Percentiles rank a stretch among this genome's conserved stretches.
phyloP scores from a whole-genome alignment of 139 green algal species.

The Chlorella sp. region DNA sequence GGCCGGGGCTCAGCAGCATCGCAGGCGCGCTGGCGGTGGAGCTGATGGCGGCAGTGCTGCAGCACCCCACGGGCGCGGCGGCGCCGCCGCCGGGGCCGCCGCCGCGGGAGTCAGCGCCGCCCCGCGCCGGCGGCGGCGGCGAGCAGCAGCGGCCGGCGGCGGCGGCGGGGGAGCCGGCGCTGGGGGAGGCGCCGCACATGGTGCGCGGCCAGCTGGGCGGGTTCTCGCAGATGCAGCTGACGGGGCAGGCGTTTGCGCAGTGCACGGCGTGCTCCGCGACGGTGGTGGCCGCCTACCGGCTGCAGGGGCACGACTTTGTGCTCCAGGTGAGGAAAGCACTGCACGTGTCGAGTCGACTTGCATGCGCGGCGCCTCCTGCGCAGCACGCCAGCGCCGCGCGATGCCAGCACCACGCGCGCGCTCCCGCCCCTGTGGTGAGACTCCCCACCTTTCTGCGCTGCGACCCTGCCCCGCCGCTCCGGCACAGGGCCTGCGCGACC shows the following conservation, averaged over 20 bases:
- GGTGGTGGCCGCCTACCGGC: conserved; percentile 71
- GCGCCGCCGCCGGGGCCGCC: conserved; percentile 43
- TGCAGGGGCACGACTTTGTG: conserved; percentile 62
- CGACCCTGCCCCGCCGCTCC: too few relatives aligned
- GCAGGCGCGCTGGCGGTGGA: conserved; percentile 90
- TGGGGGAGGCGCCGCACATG: conserved; percentile 75
- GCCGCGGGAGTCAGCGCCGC: too few relatives aligned
- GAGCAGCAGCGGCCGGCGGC: background rate
- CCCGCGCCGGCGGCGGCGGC: background rate
- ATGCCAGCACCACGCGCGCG: too few relatives aligned
- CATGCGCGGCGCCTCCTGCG: too few relatives aligned
- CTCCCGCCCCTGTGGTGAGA: too few relatives aligned
- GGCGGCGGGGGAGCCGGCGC: conserved; percentile 30
- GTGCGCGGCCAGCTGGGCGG: conserved; percentile 43
- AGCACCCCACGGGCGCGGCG: conserved; percentile 63
- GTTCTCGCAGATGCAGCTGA: conserved; percentile 64
- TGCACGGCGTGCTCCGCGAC: conserved; percentile 89
- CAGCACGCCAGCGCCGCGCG: too few relatives aligned
- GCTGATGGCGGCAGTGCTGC: conserved; percentile 78
- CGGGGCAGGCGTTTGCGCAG: conserved; percentile 77
- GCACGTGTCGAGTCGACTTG: too few relatives aligned
- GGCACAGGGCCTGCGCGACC: conserved; percentile 38
- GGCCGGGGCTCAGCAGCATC: conserved; percentile 88
- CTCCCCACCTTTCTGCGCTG: too few relatives aligned
- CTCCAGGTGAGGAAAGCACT: conserved; percentile 43